phyloP scores from a whole-genome alignment of 2,329 filamentous ascomycete genomes.

The Colletotrichum shisoi region DNA sequence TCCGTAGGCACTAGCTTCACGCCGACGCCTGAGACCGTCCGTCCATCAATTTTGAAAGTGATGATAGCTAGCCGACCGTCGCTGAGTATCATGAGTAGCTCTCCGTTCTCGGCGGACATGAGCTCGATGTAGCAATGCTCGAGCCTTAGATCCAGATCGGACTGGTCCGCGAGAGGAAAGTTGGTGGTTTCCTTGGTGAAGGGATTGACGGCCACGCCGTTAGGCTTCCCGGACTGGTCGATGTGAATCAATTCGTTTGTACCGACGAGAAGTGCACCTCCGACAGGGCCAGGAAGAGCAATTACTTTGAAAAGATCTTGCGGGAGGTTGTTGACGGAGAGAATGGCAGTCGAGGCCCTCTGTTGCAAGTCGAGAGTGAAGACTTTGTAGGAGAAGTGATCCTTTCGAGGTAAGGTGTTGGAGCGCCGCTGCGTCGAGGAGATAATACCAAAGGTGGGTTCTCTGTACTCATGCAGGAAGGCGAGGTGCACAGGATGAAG shows the following conservation, averaged over 20 bases:
- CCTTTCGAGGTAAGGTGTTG: slow-evolving; percentile 80
- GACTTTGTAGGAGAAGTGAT: slow-evolving; percentile 88
- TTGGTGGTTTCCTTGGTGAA: slow-evolving; percentile 84
- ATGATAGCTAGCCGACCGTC: slow-evolving; percentile 78
- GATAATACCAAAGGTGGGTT: slow-evolving; percentile 95
- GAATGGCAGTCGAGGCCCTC: slow-evolving; percentile 87
- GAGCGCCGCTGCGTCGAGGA: slow-evolving; percentile 79
- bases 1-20: slow-evolving; percentile 71
- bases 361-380: slow-evolving; percentile 95
- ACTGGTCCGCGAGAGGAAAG: slow-evolving; percentile 87
- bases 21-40: slow-evolving; percentile 87
- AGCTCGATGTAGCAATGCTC: slow-evolving; percentile 83
- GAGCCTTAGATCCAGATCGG: slow-evolving; percentile 77
- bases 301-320: slow-evolving; percentile 86
- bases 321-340: slow-evolving; percentile 84
- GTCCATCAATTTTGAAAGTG: slow-evolving; percentile 85
- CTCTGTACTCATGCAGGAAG: slow-evolving; percentile 95
- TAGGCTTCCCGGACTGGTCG: slow-evolving; percentile 93
- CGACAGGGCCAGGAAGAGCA: slow-evolving; percentile 83
- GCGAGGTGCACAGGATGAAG: slow-evolving; percentile 89
- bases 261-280: slow-evolving; percentile 86
- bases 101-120: slow-evolving; percentile 77
- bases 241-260: slow-evolving; percentile 92
- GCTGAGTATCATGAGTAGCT: slow-evolving; percentile 82
- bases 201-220: slow-evolving; percentile 89